Base-by-base conservation (phyloP, 768 basidiomycete genomes). In the Mycena pura region DNA sequence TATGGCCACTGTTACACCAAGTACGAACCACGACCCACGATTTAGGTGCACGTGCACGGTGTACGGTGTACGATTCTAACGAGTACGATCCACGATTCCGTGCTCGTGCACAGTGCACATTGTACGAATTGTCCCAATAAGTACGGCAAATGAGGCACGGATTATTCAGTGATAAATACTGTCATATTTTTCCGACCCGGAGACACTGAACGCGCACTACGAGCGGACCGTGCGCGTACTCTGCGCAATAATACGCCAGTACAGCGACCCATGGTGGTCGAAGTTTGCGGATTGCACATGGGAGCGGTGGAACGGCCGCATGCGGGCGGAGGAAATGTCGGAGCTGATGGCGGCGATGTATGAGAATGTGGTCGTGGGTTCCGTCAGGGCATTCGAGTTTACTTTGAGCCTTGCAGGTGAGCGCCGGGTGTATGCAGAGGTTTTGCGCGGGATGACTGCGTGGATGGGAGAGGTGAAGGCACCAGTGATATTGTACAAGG, bases 261-360 rank as follows among this genome's bases (percentile, higher is more conserved):
- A 25, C 49, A 39, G 39, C 13, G 24, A 50, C 34, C 49, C 36
- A n/a, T 52, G 50, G 50, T 40, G 38, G 50, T n/a, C 38, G 2
- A 52, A 52, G 50, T 52, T 52, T 28, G 50, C 38, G 3, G 50
- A 39, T 14, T 39, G 25, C 27, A 15, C 15, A 1, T 52, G 50
- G 50, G 50, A 52, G 38, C 50, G 38, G 17, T 52, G 50, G 50
- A 52, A 39, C 38, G 50, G 50, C 27, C 50, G 50, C 38, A 39
- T 40, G 25, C 25, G 38, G 4, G 38, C 38, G 36, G 50, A 52
- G 27, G 38, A 52, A 19, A 40, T 52, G 38, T 52, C 50, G n/a
- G 50, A 52, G 27, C 50, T 52, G 25, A 52, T 52, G 50, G 50
- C 36, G 25, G n/a, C n/a, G 27, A 11, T 29, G 15, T 52, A 52